Evolutionary conservation across 768 basidiomycete species (phyloP), one percentile per base, ranked within the genome.

Genomic region (Mycena polygramma): DNA sequence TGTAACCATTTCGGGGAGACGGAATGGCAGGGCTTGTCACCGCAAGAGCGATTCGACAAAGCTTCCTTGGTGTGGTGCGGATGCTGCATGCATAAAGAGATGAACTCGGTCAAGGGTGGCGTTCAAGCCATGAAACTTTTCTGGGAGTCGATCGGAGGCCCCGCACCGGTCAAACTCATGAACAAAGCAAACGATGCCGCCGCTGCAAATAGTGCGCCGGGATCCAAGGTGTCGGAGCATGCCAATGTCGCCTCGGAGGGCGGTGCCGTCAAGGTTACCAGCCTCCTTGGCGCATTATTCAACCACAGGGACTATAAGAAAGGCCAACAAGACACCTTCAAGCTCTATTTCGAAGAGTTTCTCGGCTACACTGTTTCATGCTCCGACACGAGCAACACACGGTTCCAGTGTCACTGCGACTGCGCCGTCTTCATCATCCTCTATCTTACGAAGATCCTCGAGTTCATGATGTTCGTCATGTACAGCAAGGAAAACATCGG

Each of bases 321-420:
- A 7, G 64, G 64, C 1, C 64, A 57, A 26, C 64, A 65, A 26
- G 64, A 65, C 22, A 53, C 66, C 1, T 45, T 67, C 48, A 58
- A 53, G 20, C 39, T 60, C 1, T 67, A 59, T 20, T 67, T 67
- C 41, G 66, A 67, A 9, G 11, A 20, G 0, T 48, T 58, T 14
- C 57, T 66, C n/a, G 65, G 65, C 37, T 67, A 52, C 26, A 30
- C 43, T 9, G 26, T 67, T 9, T 39, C 57, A 0, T 67, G 46
- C 22, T 57, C 57, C 0, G 80, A 83, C 58, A 80, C 79, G 0
- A 81, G 78, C 69, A 84, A 83, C 64, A 83, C 75, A 0, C 77
- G 77, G 0, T 85, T 76, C 69, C 76, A 80, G n/a, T 79, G 78
- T 0, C 76, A 83, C 65, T 70, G 79, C 19, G 74, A 79, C 1